These are phyloP conservation scores for Fistulina hepatica DNA, from an alignment of 1,284 basidiomycete genomes.

Conservation along the genomic window DNA sequence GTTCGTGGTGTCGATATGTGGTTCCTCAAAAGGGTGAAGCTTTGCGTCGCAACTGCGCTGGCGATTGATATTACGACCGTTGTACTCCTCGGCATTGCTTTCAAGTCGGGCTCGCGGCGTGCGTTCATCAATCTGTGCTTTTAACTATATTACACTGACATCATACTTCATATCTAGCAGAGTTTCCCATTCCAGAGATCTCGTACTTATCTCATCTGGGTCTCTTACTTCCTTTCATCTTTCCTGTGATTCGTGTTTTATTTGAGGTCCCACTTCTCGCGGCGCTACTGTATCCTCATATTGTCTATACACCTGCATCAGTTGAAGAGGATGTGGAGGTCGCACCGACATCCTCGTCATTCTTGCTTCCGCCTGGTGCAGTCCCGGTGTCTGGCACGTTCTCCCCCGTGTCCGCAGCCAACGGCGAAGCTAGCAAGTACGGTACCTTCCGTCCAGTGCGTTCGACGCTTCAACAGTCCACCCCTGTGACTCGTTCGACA, in stretches of 20 bases:
- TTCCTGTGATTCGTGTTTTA: constrained; percentile 55
- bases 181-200: too few species aligned
- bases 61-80: constrained; percentile 49
- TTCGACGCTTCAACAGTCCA: constrained; percentile 39
- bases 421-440: constrained; percentile 49
- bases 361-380: constrained; percentile 38
- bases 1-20: constrained; percentile 60
- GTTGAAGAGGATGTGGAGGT: constrained; percentile 31
- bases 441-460: constrained; percentile 56
- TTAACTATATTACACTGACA: too few species aligned
- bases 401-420: constrained; percentile 30
- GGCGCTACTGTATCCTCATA: constrained; percentile 46
- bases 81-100: constrained; percentile 39
- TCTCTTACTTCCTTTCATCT: constrained; percentile 37
- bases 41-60: constrained; percentile 40
- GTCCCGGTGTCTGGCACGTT: constrained; percentile 36
- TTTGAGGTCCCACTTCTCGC: constrained; percentile 48
- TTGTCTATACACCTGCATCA: constrained; percentile 44
- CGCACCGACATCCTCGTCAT: constrained; percentile 36
- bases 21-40: constrained; percentile 48
- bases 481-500: constrained; percentile 46
- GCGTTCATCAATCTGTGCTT: too few species aligned
- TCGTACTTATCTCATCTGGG: constrained; percentile 8
- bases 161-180: too few species aligned
- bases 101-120: too few species aligned